Evolutionary conservation across 2,329 filamentous ascomycete species (phyloP).

Genomic region (Escovopsis sp.): DNA sequence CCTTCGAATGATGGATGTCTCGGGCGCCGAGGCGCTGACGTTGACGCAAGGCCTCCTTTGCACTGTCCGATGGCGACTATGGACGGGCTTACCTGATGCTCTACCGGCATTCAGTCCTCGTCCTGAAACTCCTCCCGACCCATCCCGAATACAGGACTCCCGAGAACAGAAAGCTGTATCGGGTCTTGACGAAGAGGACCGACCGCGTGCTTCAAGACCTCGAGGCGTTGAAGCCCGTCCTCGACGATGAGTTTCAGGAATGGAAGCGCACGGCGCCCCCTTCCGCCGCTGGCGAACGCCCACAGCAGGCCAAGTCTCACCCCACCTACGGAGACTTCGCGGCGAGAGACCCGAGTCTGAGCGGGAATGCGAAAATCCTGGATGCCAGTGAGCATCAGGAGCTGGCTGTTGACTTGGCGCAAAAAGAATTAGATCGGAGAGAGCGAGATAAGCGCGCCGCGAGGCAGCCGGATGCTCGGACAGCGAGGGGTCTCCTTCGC

Average conservation of each 20-base stretch:
- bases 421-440: constrained; percentile 54
- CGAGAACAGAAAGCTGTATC: constrained; percentile 49
- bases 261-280: constrained; percentile 42
- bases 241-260: constrained; percentile 55
- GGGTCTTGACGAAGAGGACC: constrained; percentile 32
- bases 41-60: constrained; percentile 56
- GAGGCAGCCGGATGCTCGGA: constrained; percentile 39
- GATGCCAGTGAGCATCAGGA: constrained; percentile 59
- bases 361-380: constrained; percentile 43
- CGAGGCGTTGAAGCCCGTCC: constrained; percentile 64
- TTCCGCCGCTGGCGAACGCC: background rate
- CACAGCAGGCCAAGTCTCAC: background rate
- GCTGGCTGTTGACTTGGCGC: constrained; percentile 62
- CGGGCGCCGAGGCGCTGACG: constrained; percentile 9
- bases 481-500: constrained; percentile 18
- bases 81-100: constrained; percentile 81
- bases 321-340: constrained; percentile 31
- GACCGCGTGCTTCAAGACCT: constrained; percentile 51
- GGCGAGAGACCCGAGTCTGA: constrained; percentile 45
- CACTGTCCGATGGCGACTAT: constrained; percentile 72
- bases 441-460: constrained; percentile 45
- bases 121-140: constrained; percentile 56
- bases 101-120: constrained; percentile 78
- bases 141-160: constrained; percentile 64
- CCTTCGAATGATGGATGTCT: background rate